Evolutionary conservation across 2,329 filamentous ascomycete genomes (phyloP).

Genomic region (Trichoderma afroharzianum): DNA sequence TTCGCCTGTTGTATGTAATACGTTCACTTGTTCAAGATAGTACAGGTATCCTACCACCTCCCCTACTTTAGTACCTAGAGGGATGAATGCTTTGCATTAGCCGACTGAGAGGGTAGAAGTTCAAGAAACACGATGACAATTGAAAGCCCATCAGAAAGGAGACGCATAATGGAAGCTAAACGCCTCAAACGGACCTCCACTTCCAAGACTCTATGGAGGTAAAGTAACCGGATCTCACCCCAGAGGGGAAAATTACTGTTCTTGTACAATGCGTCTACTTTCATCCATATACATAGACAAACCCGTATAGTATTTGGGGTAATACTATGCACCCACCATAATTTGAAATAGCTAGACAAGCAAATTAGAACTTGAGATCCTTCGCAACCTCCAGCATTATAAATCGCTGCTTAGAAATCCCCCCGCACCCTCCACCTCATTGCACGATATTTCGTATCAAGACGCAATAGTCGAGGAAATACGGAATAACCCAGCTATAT

Average conservation of each 20-base stretch:
- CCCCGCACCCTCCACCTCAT: neutral
- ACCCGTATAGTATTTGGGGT: neutral
- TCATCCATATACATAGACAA: no score
- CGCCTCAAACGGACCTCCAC: neutral
- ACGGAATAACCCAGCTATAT: neutral
- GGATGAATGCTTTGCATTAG: neutral
- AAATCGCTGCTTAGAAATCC: constrained; percentile 13
- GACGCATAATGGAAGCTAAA: neutral
- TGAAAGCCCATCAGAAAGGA: neutral
- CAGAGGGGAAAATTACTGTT: neutral
- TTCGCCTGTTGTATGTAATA: neutral
- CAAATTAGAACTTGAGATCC: neutral
- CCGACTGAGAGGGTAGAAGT: neutral
- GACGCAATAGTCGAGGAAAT: neutral
- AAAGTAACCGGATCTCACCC: neutral
- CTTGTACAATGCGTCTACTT: neutral
- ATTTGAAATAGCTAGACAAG: neutral
- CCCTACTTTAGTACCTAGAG: neutral
- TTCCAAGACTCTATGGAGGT: neutral
- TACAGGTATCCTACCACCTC: neutral
- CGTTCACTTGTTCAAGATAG: neutral
- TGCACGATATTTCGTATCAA: neutral
- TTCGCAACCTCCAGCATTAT: neutral
- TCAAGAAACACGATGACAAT: neutral
- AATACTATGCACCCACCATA: neutral